A percentile compares a stretch with the other conserved stretches of the same genome.
Conservation (phyloP, 2,329 filamentous ascomycete species). For the Parastagonospora avenae region DNA sequence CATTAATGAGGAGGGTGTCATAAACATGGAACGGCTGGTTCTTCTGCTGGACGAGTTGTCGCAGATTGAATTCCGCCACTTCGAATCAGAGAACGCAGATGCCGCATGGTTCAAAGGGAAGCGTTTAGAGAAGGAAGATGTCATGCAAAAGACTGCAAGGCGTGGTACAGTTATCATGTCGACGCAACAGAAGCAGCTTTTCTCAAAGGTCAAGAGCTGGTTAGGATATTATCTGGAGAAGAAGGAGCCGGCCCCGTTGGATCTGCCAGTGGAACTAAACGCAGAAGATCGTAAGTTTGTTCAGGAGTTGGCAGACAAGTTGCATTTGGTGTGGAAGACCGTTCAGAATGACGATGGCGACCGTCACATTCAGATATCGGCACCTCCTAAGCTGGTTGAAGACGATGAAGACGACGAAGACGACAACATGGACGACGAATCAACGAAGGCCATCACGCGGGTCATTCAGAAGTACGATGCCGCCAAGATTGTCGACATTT, state of each 20-base stretch:
- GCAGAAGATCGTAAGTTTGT: conserved; percentile 92
- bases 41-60: conserved; percentile 81
- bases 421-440: conserved; percentile 78
- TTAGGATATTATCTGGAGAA: conserved; percentile 68
- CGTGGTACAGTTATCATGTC: conserved; percentile 74
- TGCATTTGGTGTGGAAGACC: conserved; percentile 70
- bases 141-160: conserved; percentile 64
- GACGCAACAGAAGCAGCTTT: conserved; percentile 78
- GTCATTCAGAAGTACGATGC: conserved; percentile 91
- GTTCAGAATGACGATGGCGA: conserved; percentile 68
- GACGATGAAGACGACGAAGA: conserved; percentile 66
- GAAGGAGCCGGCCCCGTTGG: conserved; percentile 59
- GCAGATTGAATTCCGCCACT: conserved; percentile 89
- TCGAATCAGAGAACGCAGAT: conserved; percentile 87
- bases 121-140: conserved; percentile 70
- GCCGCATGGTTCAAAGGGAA: conserved; percentile 92
- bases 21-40: conserved; percentile 81
- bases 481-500: conserved; percentile 80
- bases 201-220: conserved; percentile 81
- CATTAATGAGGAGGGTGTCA: conserved; percentile 92
- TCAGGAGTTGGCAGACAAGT: conserved; percentile 77
- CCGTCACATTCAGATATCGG: conserved; percentile 67
- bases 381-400: conserved; percentile 58
- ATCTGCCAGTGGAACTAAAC: conserved; percentile 74
- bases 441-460: conserved; percentile 78